These are phyloP conservation scores for Geotrichum aggregatum DNA, from an alignment of 1,139 yeast species.

Conservation along the genomic window DNA sequence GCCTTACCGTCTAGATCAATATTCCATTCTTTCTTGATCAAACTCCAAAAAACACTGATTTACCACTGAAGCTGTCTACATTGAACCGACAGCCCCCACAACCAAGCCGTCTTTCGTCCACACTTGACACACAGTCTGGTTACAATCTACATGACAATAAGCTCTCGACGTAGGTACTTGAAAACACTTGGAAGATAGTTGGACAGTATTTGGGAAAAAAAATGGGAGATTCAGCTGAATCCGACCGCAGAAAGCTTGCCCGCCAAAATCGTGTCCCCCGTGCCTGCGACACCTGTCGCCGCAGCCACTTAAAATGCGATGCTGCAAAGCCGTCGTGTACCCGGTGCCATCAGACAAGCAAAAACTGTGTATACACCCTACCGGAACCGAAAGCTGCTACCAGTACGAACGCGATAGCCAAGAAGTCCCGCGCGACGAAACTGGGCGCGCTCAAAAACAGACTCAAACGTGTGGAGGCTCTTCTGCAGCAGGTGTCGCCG, in stretches of 20 bases:
- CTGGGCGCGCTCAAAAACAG: not conserved
- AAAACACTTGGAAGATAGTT: too few species aligned
- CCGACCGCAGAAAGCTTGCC: not conserved
- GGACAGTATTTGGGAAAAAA: too few species aligned
- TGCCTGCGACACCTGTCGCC: conserved; percentile 64
- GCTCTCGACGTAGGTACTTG: too few species aligned
- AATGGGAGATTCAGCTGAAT: not conserved
- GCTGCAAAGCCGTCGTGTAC: conserved; percentile 63
- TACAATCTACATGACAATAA: too few species aligned
- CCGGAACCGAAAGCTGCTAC: conserved; percentile 34
- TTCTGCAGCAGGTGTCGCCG: conserved; percentile 30
- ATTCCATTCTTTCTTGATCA: too few species aligned
- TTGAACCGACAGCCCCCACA: too few species aligned
- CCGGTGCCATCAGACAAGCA: conserved; percentile 49
- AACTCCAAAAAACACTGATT: too few species aligned
- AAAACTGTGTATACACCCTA: conserved; percentile 35
- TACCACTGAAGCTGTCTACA: too few species aligned
- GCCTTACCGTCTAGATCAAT: too few species aligned
- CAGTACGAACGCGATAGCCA: too few species aligned
- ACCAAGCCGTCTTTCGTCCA: too few species aligned
- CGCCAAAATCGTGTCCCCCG: conserved; percentile 39
- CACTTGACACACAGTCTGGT: too few species aligned
- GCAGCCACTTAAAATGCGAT: conserved; percentile 68
- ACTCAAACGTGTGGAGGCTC: conserved; percentile 35
- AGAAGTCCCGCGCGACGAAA: conserved; percentile 17